These are phyloP conservation scores for Alternaria sp. DNA, from an alignment of 2,329 filamentous ascomycete genomes.

Conservation along the genomic window DNA sequence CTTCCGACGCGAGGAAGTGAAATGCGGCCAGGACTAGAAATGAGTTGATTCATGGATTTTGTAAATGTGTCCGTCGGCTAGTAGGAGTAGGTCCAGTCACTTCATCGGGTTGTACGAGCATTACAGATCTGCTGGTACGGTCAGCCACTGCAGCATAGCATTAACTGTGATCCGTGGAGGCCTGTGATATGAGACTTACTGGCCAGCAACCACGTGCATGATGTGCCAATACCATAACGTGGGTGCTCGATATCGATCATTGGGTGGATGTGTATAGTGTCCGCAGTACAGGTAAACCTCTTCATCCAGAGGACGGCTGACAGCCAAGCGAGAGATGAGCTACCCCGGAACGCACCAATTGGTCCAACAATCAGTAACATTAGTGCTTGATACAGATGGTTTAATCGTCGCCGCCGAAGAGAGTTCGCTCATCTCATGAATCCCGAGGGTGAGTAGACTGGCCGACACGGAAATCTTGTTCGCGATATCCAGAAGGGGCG, in stretches of 20 bases:
- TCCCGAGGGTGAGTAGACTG: background rate
- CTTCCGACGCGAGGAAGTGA: background rate
- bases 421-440: background rate
- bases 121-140: background rate
- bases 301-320: background rate
- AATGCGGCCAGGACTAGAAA: background rate
- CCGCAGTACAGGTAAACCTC: background rate
- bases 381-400: background rate
- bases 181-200: background rate
- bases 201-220: background rate
- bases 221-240: background rate
- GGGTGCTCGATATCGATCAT: background rate
- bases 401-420: accelerated
- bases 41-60: background rate
- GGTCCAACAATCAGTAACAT: background rate
- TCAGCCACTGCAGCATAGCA: background rate
- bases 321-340: background rate
- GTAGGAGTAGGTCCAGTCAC: accelerated
- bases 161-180: background rate
- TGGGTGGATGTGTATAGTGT: background rate
- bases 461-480: accelerated
- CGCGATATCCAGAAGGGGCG: background rate
- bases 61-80: background rate
- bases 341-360: background rate
- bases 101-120: background rate